phyloP scores from a whole-genome alignment of 805 yeast genomes.

The Wickerhamomyces rabaulensis region DNA sequence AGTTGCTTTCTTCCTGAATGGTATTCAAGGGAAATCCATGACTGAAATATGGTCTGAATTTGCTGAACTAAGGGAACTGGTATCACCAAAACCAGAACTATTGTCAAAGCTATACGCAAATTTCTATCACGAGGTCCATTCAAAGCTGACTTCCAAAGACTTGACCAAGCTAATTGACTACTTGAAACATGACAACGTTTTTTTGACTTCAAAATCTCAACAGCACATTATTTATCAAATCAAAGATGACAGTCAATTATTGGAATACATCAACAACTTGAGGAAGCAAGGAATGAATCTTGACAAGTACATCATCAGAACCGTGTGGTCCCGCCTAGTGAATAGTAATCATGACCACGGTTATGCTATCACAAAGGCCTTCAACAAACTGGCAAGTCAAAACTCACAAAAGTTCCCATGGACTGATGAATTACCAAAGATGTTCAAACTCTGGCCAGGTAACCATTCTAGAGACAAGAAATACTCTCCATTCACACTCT shows the following conservation, averaged over 20 bases:
- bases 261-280: background rate
- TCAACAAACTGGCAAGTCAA: background rate
- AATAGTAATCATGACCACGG: constrained; percentile 1
- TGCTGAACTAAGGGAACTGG: background rate
- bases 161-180: constrained; percentile 4
- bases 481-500: background rate
- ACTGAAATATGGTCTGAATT: background rate
- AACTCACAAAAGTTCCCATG: constrained; percentile 1
- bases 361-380: background rate
- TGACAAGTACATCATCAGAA: constrained; percentile 4
- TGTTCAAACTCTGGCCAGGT: background rate
- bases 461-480: background rate
- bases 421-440: constrained; percentile 4
- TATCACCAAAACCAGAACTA: background rate
- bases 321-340: constrained; percentile 5
- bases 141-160: constrained; percentile 9
- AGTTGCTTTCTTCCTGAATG: constrained; percentile 6
- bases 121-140: constrained; percentile 5
- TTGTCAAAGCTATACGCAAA: background rate
- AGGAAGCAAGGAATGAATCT: background rate
- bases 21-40: background rate
- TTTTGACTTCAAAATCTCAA: background rate
- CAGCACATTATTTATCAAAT: constrained; percentile 5
- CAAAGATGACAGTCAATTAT: background rate
- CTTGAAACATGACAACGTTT: constrained; percentile 9